Evolutionary conservation across 2,329 filamentous ascomycete genomes (phyloP), one percentile per base, ranked within the genome.

Genomic region (Stachybotrys echinatus): DNA sequence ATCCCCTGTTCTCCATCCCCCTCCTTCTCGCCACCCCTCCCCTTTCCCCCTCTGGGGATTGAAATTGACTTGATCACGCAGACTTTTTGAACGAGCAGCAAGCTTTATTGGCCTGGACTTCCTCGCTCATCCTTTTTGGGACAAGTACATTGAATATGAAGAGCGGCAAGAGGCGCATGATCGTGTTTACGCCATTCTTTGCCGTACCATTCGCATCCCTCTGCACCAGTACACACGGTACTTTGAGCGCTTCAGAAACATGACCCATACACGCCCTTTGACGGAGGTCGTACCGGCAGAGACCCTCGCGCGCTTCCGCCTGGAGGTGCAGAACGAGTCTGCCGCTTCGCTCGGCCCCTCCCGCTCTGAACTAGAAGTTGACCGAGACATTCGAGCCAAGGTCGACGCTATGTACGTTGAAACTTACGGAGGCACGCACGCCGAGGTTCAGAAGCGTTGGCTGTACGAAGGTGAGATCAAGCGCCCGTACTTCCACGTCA

Each of bases 141-240:
- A 99, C 69, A 97, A 96, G 71, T 99, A 96, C 64, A 83, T 99
- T 55, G 94, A 97, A 65, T 97, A 95, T 62, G 94, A 97, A 66
- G 92, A 96, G 66, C 87, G 92, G 2, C 77, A 92, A 54, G 91
- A 96, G 61, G 84, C 87, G 0, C 82, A 87, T 14, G 89, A 95
- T 55, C 89, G 84, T 61, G 89, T 96, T 49, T 95, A 95, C 59
- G 83, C 82, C 39, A 89, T 99, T 50, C 79, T 96, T 48, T 79
- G 80, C 53, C 88, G 92, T 48, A 80, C 96, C 50, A 88, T 96
- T 48, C 82, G 88, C 61, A 91, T 97, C 48, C 92, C 94, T 1
- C 89, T 96, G 82, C 92, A 97, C 64, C 91, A 96, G 65, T 97
- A 96, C 73, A 87, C 89, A 19, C 83, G 91, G 27, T 99, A 97